Evolutionary conservation across 2,329 filamentous ascomycete genomes (phyloP), one percentile per base, ranked within the genome.

Genomic region (Ophiostoma angusticollis): DNA sequence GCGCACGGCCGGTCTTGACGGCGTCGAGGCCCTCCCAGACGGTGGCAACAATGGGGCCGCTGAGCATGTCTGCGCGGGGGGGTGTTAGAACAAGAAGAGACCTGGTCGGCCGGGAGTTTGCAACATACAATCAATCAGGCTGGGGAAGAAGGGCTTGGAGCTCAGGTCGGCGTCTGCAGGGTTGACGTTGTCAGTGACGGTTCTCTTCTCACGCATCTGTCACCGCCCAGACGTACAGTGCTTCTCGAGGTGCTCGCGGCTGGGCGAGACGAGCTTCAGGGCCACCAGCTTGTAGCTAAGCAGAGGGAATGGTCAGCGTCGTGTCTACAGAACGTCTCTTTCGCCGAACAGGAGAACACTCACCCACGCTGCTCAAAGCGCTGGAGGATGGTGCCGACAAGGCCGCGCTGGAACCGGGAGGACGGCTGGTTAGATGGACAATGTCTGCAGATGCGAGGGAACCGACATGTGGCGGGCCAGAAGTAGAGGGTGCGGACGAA

Each of bases 1-100:
- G 80, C 65, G 70, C 62, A 62, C 91, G 89, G 67, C 91, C 91
- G 54, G 87, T 95, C 84, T 96, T 96, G 77, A 95, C 87, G 66
- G 80, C 91, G 60, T 98, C 87, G 76, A 83, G 84, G 62, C 91
- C 91, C 70, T 98, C 87, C 91, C 91, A 98, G 68, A 98, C 82
- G 89, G 96, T 98, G 72, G 91, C 91, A 74, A 76, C 81, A 72
- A 98, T 89, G 64, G 91, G 91, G 63, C 91, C 91, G 64, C 80
- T 87, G 65, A 78, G 71, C 91, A 96, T 98, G 78, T 96, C 86
- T 93, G 50, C 46, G 21, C 12, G 12, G 9, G 22, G 9, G 2
- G 29, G 31, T 5, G 47, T 28, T 37, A 35, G 22, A 25, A 31
- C 16, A 21, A 12, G 31, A 9, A 9, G 5, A 25, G 16, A 27